These are phyloP conservation scores for Fraxinus dipetala DNA, from an alignment of 305 asterid species.

Conservation along the genomic window DNA sequence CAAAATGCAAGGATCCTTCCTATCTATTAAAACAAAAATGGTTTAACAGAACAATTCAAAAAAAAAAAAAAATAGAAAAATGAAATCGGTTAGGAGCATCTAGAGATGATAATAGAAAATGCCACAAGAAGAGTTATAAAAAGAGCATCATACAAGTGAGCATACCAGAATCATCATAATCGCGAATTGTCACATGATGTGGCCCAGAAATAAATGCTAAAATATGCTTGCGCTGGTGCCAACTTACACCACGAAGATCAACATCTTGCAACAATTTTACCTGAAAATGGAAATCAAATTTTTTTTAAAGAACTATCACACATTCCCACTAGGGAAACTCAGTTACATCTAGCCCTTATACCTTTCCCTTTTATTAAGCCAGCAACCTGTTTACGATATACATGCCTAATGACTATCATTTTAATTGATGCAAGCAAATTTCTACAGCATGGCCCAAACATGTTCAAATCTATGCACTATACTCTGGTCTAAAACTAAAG, in stretches of 20 bases:
- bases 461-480: conserved; percentile 1
- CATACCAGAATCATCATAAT: conserved; percentile 79
- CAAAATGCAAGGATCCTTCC: conserved; percentile 62
- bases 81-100: conserved; percentile 13
- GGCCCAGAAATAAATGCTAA: conserved; percentile 80
- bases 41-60: conserved; percentile 1
- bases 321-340: conserved; percentile 2
- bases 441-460: background rate
- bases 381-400: conserved; percentile 7
- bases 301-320: background rate
- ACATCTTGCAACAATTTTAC: conserved; percentile 59
- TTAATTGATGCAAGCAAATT: conserved; percentile 1
- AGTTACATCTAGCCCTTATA: background rate
- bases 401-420: background rate
- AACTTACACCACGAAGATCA: conserved; percentile 69
- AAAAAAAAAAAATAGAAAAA: background rate
- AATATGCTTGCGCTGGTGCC: conserved; percentile 78
- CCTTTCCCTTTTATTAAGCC: background rate
- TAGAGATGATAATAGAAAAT: background rate
- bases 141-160: conserved; percentile 11
- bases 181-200: conserved; percentile 69
- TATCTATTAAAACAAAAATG: conserved; percentile 42
- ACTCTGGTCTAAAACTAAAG: background rate
- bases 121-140: background rate
- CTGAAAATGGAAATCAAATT: conserved; percentile 33